Base-by-base conservation (phyloP, 306 rosid species). In the Vicia sativa region DNA sequence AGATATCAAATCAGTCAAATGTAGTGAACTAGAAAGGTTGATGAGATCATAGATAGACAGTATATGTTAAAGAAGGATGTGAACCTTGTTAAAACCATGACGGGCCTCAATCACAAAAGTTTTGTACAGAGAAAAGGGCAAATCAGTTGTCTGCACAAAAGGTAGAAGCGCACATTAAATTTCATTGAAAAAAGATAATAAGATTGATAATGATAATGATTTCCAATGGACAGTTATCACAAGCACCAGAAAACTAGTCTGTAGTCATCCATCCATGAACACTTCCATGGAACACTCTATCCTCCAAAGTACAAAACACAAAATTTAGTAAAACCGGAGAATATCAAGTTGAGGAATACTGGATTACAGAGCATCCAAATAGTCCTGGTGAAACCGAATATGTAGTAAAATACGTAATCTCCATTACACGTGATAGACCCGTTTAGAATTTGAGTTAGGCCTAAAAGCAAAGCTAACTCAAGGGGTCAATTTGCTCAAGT, bases 41-140 rank as follows among this genome's bases (percentile, higher is more conserved):
- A 73, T 46, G 43, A 39, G 56, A 73, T n/a, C 61, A 25, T 66
- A 25, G 13, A 54, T 7, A 38, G 34, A 62, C 6, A 49, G 16
- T 56, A 37, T 39, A 64, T 42, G 64, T 16, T 38, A 62, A 56
- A 50, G 67, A 39, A 29, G 55, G 71, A 72, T 60, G 73, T 76
- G 69, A 73, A 90, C 98, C 83, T 93, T 90, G 50, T 93, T 93
- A 74, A 93, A 93, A 72, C 97, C 99, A 67, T 93, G 99, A 38
- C 96, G 92, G 45, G 89, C 80, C 83, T 93, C 99, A 12, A 93
- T 91, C 85, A 93, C 96, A 81, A 93, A 93, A 73, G 99, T 93
- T 34, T 97, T 90, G 88, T 86, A 93, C 63, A 93, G 84, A 74
- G 97, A 86, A 67, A 93, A 93, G 1, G 99, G 99, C 71, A 93